Conservation (phyloP, 768 basidiomycete genomes). For the Suillus clintonianus region DNA sequence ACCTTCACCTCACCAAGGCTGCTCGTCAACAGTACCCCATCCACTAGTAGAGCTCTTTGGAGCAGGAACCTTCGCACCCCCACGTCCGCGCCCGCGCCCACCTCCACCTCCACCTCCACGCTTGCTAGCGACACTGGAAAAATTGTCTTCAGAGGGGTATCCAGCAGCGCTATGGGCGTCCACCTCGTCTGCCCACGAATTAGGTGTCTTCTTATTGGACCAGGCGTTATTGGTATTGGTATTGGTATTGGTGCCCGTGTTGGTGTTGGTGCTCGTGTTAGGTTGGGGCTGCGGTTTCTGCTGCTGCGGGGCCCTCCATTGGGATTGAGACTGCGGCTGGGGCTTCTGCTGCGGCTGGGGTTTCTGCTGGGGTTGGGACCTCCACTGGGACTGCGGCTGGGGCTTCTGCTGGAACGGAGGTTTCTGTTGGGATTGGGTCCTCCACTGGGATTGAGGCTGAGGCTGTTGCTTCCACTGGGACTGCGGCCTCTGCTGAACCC, state of each 20-base stretch:
- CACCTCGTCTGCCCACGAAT: slow-evolving; percentile 31
- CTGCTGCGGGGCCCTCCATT: slow-evolving; percentile 10
- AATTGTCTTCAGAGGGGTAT: background rate
- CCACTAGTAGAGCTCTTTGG: slow-evolving; percentile 24
- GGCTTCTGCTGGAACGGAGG: background rate
- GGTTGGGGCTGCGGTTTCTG: background rate
- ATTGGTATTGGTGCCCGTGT: background rate
- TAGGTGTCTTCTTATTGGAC: slow-evolving; percentile 7
- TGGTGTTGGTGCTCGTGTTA: background rate
- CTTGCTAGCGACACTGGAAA: slow-evolving; percentile 13
- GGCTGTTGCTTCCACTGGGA: background rate
- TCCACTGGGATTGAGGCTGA: background rate
- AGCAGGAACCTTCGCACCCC: slow-evolving; percentile 1
- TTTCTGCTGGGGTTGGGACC: background rate
- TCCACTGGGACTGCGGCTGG: background rate
- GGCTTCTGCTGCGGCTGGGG: background rate
- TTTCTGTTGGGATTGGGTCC: background rate
- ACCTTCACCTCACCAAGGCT: slow-evolving; percentile 27
- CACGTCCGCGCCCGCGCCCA: background rate
- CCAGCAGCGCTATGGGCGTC: slow-evolving; percentile 16
- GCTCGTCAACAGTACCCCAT: slow-evolving; percentile 24
- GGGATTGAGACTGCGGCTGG: slow-evolving; percentile 8
- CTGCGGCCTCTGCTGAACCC: background rate
- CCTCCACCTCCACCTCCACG: background rate
- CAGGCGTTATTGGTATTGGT: background rate